These are phyloP conservation scores for Senna siamea DNA, from an alignment of 306 rosid genomes.

Conservation along the genomic window DNA sequence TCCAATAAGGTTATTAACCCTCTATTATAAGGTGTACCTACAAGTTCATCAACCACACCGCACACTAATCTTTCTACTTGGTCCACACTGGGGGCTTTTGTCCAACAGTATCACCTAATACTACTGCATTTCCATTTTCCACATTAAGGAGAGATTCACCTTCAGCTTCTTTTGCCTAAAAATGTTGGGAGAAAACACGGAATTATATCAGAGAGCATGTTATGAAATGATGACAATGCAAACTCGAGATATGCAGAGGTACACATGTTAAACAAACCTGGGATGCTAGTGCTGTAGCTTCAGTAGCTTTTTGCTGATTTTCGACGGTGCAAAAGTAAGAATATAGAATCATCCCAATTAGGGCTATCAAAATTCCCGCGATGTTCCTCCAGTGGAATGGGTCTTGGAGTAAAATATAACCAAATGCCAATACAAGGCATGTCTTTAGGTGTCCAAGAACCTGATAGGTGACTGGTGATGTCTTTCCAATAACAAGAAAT, in stretches of 20 bases:
- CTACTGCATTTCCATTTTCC: conserved; percentile 59
- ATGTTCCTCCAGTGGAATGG: conserved; percentile 96
- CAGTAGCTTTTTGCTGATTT: conserved; percentile 75
- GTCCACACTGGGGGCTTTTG: conserved; percentile 60
- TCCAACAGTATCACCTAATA: conserved; percentile 48
- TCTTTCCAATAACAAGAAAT: conserved; percentile 92
- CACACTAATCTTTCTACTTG: conserved; percentile 66
- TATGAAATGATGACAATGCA: conserved; percentile 18
- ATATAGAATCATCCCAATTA: conserved; percentile 86
- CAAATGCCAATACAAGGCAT: conserved; percentile 89
- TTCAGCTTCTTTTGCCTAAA: conserved; percentile 74
- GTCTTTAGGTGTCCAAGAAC: conserved; percentile 98
- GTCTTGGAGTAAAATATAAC: conserved; percentile 80
- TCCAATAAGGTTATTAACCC: conserved; percentile 49
- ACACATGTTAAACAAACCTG: conserved; percentile 54
- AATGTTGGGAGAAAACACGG: conserved; percentile 26
- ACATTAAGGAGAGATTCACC: conserved; percentile 62
- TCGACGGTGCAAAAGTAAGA: conserved; percentile 76
- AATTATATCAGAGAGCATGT: conserved; percentile 18
- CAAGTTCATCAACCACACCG: conserved; percentile 36
- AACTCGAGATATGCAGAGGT: neutral
- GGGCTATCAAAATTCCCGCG: conserved; percentile 77
- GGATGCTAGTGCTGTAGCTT: conserved; percentile 56
- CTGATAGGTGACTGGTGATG: conserved; percentile 97
- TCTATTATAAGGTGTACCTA: conserved; percentile 34